These are phyloP conservation scores for Fusarium coicis DNA, from an alignment of 2,329 filamentous ascomycete genomes.

Conservation along the genomic window DNA sequence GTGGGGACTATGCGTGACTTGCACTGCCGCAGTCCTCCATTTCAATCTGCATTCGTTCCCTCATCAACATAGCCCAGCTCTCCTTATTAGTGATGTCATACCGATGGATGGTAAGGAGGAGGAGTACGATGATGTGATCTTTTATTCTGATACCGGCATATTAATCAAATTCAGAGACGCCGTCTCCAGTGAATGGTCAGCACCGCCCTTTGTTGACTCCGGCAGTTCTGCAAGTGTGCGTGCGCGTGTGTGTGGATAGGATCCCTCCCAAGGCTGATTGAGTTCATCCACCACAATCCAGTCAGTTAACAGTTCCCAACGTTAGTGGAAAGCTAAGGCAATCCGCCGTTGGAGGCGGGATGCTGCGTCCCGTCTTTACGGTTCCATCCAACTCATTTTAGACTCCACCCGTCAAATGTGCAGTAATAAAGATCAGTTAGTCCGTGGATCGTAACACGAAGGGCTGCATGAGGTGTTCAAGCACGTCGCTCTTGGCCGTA, in stretches of 20 bases:
- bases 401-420: conserved; percentile 17
- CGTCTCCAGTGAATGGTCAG: conserved; percentile 3
- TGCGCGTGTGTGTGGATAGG: conserved; percentile 12
- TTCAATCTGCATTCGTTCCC: conserved; percentile 6
- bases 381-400: conserved; percentile 2
- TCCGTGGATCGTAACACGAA: conserved; percentile 8
- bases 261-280: conserved; percentile 37
- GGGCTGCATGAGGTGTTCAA: not conserved
- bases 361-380: conserved; percentile 28
- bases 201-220: conserved; percentile 1
- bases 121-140: conserved; percentile 1
- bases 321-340: conserved; percentile 12
- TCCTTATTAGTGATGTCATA: conserved; percentile 10
- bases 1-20: conserved; percentile 15
- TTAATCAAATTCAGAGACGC: not conserved
- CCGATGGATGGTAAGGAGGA: not conserved
- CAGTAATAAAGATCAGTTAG: not conserved
- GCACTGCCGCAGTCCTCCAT: conserved; percentile 21
- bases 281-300: conserved; percentile 19
- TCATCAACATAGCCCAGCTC: conserved; percentile 16
- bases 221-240: conserved; percentile 21
- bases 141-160: not conserved
- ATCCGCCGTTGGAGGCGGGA: conserved; percentile 17
- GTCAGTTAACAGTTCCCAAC: not conserved
- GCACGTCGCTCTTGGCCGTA: not conserved